Percentiles rank a stretch among this genome's conserved stretches.
Evolutionary conservation across 1,139 yeast genomes (phyloP).

Genomic region (Starmera stellimalicola): DNA sequence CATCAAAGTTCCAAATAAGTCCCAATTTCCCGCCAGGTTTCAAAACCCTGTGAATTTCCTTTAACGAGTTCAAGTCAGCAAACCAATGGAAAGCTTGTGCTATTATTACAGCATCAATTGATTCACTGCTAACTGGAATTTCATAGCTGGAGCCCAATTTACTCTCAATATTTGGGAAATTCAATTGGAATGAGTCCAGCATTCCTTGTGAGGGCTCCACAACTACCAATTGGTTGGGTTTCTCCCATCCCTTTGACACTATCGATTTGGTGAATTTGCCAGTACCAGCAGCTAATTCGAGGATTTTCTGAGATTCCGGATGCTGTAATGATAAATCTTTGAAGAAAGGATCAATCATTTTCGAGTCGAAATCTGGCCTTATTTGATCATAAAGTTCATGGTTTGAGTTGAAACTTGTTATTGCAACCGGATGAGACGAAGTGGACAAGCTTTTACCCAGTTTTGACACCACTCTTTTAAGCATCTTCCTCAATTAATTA

Average conservation of each 20-base stretch:
- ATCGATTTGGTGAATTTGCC: conserved; percentile 53
- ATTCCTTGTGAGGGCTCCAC: conserved; percentile 58
- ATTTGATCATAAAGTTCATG: conserved; percentile 44
- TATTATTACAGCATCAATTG: conserved; percentile 43
- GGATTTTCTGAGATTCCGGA: conserved; percentile 21
- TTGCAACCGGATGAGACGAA: background rate
- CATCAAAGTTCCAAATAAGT: conserved; percentile 56
- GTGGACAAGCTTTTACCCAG: background rate
- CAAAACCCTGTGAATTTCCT: conserved; percentile 44
- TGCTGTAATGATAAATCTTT: conserved; percentile 25
- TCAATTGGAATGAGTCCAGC: conserved; percentile 36
- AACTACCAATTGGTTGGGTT: conserved; percentile 24
- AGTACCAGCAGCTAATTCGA: conserved; percentile 59
- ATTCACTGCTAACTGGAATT: conserved; percentile 36
- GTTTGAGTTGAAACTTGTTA: conserved; percentile 42
- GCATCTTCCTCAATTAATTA: no score
- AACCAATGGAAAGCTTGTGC: conserved; percentile 73
- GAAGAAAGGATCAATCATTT: conserved; percentile 40
- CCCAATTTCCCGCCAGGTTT: conserved; percentile 45
- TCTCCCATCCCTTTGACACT: conserved; percentile 32
- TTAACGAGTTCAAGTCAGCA: conserved; percentile 38
- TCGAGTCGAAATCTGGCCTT: conserved; percentile 44
- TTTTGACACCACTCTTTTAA: background rate
- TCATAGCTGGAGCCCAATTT: conserved; percentile 37
- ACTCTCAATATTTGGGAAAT: conserved; percentile 38